phyloP scores from a whole-genome alignment of 495 filamentous ascomycete genomes.

The Trypethelium eluteriae region DNA sequence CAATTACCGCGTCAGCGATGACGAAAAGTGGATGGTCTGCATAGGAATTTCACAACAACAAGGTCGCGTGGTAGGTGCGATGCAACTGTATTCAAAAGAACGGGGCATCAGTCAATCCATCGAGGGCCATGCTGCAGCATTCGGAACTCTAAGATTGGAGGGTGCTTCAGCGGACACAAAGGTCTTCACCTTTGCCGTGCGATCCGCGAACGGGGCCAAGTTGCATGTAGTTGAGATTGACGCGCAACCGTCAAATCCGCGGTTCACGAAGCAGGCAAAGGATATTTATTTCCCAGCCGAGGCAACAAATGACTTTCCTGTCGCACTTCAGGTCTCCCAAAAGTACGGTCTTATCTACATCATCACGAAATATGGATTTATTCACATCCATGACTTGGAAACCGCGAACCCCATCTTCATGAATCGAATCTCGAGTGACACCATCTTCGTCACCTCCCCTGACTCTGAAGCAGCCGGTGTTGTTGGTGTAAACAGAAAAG shows the following conservation, averaged over 20 bases:
- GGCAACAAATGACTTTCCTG: constrained; percentile 92
- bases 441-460: constrained; percentile 86
- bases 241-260: constrained; percentile 75
- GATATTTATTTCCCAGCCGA: constrained; percentile 97
- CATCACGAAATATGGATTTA: constrained; percentile 98
- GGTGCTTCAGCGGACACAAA: constrained; percentile 85
- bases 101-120: constrained; percentile 96
- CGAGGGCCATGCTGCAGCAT: constrained; percentile 93
- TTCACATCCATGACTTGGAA: constrained; percentile 96
- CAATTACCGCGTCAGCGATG: constrained; percentile 93
- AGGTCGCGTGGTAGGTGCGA: constrained; percentile 85
- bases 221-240: constrained; percentile 98
- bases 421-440: constrained; percentile 99
- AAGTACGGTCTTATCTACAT: constrained; percentile 95
- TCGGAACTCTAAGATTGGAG: constrained; percentile 81
- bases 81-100: constrained; percentile 95
- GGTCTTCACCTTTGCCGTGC: constrained; percentile 93
- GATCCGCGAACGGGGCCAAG: constrained; percentile 80
- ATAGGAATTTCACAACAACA: constrained; percentile 91
- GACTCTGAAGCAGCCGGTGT: constrained; percentile 81
- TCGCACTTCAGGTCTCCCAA: constrained; percentile 93
- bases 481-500: constrained; percentile 93
- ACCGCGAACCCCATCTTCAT: constrained; percentile 98
- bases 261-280: constrained; percentile 88
- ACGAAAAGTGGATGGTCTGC: constrained; percentile 96